Conservation (phyloP, 1,284 basidiomycete genomes). For the Ustilago tritici region DNA sequence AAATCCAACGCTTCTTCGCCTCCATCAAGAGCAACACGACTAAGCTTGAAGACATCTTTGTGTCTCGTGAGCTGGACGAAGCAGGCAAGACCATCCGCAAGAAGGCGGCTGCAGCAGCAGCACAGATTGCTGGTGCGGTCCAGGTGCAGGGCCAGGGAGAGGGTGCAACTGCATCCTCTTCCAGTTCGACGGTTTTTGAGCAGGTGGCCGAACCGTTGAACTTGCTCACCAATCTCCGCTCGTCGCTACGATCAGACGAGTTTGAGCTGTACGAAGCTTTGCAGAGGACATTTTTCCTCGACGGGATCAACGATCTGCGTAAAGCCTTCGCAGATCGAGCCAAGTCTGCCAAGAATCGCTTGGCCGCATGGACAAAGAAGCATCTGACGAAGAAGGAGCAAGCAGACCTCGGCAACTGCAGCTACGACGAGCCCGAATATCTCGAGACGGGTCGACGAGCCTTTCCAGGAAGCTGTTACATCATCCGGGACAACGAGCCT, state of each 20-base stretch:
- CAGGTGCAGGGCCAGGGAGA: not conserved
- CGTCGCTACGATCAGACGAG: constrained; percentile 51
- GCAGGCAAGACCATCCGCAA: constrained; percentile 54
- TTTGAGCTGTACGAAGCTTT: constrained; percentile 62
- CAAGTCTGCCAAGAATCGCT: constrained; percentile 56
- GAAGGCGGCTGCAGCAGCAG: constrained; percentile 8
- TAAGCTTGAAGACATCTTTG: constrained; percentile 53
- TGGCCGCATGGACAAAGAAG: constrained; percentile 59
- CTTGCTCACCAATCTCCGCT: constrained; percentile 44
- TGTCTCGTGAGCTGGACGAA: constrained; percentile 61
- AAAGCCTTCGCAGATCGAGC: constrained; percentile 58
- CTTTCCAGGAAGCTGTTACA: constrained; percentile 54
- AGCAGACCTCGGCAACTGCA: constrained; percentile 30
- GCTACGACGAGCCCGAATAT: constrained; percentile 59
- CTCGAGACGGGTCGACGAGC: constrained; percentile 40
- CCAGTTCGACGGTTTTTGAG: constrained; percentile 25
- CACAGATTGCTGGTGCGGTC: not conserved
- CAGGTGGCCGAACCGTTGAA: constrained; percentile 38
- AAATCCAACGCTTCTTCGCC: constrained; percentile 62
- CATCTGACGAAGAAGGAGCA: constrained; percentile 56
- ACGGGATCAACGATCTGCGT: constrained; percentile 58
- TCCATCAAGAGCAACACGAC: constrained; percentile 53
- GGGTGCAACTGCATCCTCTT: not conserved
- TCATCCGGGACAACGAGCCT: constrained; percentile 63
- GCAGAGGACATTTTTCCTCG: constrained; percentile 41